Base-by-base conservation (phyloP, 2,329 filamentous ascomycete genomes). In the Colletotrichum abscissum region DNA sequence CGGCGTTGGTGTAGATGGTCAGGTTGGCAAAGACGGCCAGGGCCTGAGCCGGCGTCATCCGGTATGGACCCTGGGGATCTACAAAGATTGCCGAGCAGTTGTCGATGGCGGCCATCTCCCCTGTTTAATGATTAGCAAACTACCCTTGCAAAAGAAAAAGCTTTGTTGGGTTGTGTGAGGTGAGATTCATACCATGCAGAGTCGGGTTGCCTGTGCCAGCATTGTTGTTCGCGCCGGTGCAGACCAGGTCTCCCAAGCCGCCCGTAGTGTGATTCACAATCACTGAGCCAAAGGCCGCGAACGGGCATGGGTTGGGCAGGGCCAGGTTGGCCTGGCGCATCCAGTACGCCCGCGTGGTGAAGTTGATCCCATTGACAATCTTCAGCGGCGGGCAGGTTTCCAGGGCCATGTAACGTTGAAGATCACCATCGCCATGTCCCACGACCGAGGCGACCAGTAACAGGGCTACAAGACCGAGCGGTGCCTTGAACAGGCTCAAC, bases 1-100 rank as follows among this genome's bases (percentile, higher is more conserved):
- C 88, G 2, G 85, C 88, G 77, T 88, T 90, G 26, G 88, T 90
- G 78, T 90, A 90, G 4, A 90, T 78, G 5, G 84, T 84, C n/a
- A 90, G 78, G 19, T 82, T 75, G 3, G 79, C 72, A 75, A 88
- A 89, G 0, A 88, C 88, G 3, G 76, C 78, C n/a, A 84, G 76
- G 0, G 86, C 83, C 67, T 86, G 82, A 9, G 77, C 62, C 0
- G 84, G 77, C 0, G 80, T 82, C 54, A 89, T 77, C 3, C 81
- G 82, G 78, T 87, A 88, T 0, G 80, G 79, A 1, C 87, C 87
- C 4, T 77, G 54, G 0, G 85, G 83, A 75, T 86, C 84, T 0
- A 84, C 86, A 12, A 90, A 80, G 63, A 89, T 81, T 3, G 75
- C 66, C 0, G 86, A 85, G 81, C 88, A 90, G 79, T 89, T 89